Evolutionary conservation across 2,329 filamentous ascomycete genomes (phyloP).

Genomic region (Xylariaceae sp.): DNA sequence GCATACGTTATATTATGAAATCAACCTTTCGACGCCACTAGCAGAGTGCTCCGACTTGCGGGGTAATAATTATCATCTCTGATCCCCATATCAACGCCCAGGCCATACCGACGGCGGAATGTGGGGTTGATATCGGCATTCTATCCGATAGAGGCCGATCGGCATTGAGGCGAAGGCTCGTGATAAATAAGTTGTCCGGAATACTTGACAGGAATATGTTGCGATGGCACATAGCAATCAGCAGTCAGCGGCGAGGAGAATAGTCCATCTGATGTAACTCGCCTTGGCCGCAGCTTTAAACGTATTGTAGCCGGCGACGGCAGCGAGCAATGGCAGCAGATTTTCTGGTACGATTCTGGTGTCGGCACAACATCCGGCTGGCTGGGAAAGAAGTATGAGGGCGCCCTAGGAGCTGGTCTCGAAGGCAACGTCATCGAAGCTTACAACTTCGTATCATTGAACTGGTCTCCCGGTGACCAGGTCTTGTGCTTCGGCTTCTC

Average conservation of each 20-base stretch:
- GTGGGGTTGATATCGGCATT: too few relatives aligned
- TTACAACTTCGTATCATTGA: slow-evolving; percentile 7
- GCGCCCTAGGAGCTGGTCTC: slow-evolving; percentile 5
- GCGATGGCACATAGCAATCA: slow-evolving; percentile 4
- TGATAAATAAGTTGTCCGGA: too few relatives aligned
- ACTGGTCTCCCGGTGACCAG: slow-evolving; percentile 8
- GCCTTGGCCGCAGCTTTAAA: slow-evolving; percentile 3
- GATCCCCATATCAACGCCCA: too few relatives aligned
- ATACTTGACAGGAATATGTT: too few relatives aligned
- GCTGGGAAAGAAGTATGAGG: too few relatives aligned
- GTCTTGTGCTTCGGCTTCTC: slow-evolving; percentile 11
- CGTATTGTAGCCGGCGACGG: slow-evolving; percentile 1
- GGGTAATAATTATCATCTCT: too few relatives aligned
- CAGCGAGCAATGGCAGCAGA: slow-evolving; percentile 3
- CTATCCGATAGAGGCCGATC: too few relatives aligned
- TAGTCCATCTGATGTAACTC: slow-evolving; percentile 4
- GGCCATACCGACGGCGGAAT: too few relatives aligned
- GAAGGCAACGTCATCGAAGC: slow-evolving; percentile 7
- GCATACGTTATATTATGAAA: too few relatives aligned
- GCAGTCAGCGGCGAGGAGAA: slow-evolving; percentile 4
- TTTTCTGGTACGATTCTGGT: slow-evolving; percentile 7
- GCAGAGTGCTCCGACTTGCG: too few relatives aligned
- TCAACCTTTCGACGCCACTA: too few relatives aligned
- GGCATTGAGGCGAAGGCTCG: too few relatives aligned
- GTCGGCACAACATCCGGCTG: slow-evolving; percentile 9